Base-by-base conservation (phyloP, 176 grass and related monocot species). In the Ensete ventricosum region DNA sequence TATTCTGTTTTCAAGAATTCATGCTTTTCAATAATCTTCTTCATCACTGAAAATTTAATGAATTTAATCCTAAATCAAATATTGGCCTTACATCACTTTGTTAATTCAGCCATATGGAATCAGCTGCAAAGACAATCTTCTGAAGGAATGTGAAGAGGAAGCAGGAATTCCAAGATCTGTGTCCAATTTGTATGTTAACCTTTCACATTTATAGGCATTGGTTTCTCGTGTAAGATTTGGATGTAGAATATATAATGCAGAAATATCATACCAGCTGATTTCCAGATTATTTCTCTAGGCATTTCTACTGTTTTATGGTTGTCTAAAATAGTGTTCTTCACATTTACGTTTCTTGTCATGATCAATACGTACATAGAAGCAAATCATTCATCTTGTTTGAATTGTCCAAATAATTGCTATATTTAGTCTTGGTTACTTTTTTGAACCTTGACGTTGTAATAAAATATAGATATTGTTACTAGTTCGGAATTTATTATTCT, bases 101-200 rank as follows among this genome's bases (percentile, higher is more conserved):
- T 53, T 20, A 64, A 77, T 80, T 55, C 77, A 96, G 93, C 93
- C 93, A 74, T 76, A 90, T 72, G 90, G 87, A 81, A 97, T 97
- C 24, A 88, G 89, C 19, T 92, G 93, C 82, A 90, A 88, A 79
- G 85, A 88, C 52, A 97, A 97, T 70, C 54, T 90, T 63, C 81
- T 90, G 68, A 97, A 97, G 80, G 93, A 97, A 85, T 97, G 93
- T 72, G 90, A 90, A 79, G 89, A 96, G 81, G 93, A 97, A 90
- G 93, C 90, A 23, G 93, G 93, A 85, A 97, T 97, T 59, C 77
- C 87, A 54, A 88, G 83, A 87, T 90, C 85, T 58, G 75, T 97
- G 20, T 88, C 93, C 82, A 87, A 78, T 67, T 76, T 81, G 90
- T 97, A 88, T 72, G 68, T 49, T 77, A 66, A 67, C 23, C 54